phyloP scores from a whole-genome alignment of 1,284 basidiomycete species.

The Cryptococcus neoformans region DNA sequence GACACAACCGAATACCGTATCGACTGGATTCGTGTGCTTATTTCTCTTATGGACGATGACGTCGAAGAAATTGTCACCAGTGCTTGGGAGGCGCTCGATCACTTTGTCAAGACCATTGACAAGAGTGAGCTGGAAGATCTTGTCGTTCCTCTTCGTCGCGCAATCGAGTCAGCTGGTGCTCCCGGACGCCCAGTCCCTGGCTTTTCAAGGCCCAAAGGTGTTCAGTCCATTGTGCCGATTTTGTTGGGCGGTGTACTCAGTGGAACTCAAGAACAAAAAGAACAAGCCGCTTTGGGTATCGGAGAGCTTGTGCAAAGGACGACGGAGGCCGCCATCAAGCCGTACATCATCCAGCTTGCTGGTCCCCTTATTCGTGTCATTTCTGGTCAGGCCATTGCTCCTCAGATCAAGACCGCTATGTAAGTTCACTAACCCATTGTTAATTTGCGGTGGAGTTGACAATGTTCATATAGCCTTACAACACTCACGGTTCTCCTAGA shows the following conservation, averaged over 20 bases:
- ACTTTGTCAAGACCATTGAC: conserved; percentile 83
- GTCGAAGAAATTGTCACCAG: conserved; percentile 72
- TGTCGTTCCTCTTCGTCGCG: conserved; percentile 81
- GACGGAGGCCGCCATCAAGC: conserved; percentile 84
- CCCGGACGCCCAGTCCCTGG: conserved; percentile 79
- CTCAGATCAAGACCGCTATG: conserved; percentile 87
- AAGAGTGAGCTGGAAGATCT: conserved; percentile 91
- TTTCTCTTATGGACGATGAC: conserved; percentile 79
- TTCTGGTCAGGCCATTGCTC: conserved; percentile 79
- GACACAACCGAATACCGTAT: conserved; percentile 81
- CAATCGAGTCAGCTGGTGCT: conserved; percentile 80
- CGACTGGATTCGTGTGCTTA: conserved; percentile 93
- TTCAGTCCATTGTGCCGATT: conserved; percentile 82
- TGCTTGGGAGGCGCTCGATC: conserved; percentile 80
- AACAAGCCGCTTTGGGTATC: conserved; percentile 92
- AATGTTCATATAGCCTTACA: conserved; percentile 51
- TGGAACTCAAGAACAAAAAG: conserved; percentile 58
- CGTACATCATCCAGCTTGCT: conserved; percentile 94
- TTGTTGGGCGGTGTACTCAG: conserved; percentile 72
- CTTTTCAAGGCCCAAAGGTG: conserved; percentile 84
- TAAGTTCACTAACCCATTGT: conserved; percentile 19
- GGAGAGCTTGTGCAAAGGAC: conserved; percentile 92
- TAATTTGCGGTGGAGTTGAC: conserved; percentile 4
- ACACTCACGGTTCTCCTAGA: conserved; percentile 79
- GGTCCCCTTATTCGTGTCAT: conserved; percentile 94